phyloP scores from a whole-genome alignment of 2,329 filamentous ascomycete species.

The Lachnellula hyalina region DNA sequence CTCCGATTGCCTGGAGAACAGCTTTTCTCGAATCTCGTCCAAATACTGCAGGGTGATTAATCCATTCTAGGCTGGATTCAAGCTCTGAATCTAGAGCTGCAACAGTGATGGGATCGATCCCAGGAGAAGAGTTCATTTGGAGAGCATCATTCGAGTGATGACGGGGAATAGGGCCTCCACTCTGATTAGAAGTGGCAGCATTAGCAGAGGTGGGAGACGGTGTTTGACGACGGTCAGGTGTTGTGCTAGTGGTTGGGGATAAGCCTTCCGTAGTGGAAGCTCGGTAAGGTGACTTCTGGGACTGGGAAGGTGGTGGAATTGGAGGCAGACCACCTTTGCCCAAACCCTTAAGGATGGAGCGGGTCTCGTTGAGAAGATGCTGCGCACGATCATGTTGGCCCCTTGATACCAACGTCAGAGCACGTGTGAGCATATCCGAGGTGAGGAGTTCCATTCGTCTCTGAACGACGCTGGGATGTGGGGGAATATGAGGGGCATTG shows the following conservation, averaged over 20 bases:
- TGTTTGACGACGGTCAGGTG: constrained; percentile 34
- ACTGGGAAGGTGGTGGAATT: constrained; percentile 48
- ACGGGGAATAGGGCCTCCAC: constrained; percentile 38
- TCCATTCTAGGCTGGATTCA: constrained; percentile 90
- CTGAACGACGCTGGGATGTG: constrained; percentile 91
- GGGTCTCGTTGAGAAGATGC: constrained; percentile 86
- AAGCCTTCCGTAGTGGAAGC: constrained; percentile 11
- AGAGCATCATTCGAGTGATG: constrained; percentile 46
- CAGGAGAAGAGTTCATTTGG: constrained; percentile 52
- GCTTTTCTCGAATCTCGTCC: constrained; percentile 90
- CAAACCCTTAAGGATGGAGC: constrained; percentile 90
- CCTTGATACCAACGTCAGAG: constrained; percentile 82
- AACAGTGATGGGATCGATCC: constrained; percentile 81
- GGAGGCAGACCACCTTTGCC: constrained; percentile 93
- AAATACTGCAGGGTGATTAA: constrained; percentile 93
- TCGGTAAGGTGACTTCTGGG: constrained; percentile 29
- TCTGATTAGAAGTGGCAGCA: constrained; percentile 23
- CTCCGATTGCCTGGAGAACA: constrained; percentile 91
- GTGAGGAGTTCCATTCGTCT: constrained; percentile 95
- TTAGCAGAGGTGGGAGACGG: constrained; percentile 40
- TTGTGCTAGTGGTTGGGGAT: constrained; percentile 25
- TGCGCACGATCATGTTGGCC: constrained; percentile 92
- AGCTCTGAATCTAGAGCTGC: constrained; percentile 85
- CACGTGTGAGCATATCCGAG: constrained; percentile 94
- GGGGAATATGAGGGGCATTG: constrained; percentile 76